Base-by-base conservation (phyloP, 2,329 filamentous ascomycete species). In the Aspergillus versicolor region DNA sequence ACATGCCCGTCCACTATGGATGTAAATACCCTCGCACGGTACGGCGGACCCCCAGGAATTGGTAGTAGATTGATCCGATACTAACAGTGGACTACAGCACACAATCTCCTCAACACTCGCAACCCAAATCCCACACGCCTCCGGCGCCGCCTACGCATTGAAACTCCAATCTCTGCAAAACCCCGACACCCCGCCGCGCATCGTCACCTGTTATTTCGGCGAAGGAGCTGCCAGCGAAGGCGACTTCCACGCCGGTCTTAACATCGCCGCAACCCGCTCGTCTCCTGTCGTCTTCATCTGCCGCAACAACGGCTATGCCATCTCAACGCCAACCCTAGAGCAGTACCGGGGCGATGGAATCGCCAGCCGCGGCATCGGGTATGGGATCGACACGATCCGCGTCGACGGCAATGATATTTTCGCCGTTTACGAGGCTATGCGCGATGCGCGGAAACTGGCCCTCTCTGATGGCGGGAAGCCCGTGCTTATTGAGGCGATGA, bases 1-100 rank as follows among this genome's bases (percentile, higher is more conserved):
- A 96, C 68, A 99, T 99, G 94, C 94, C 94, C 0, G 90, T 97
- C 13, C 94, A 99, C 75, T 99, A 97, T 69, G 92, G 92, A 46
- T 92, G 89, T 73, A 85, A 82, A 56, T 87, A 90, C 62, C 80
- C 95, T 56, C 91, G 96, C 65, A 92, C 96, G 68, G 89, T 92
- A 72, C 72, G 84, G 78, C 21, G 27, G 27, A 13, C 15, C 51
- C 8, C n/a, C 34, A 34, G 8, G 5, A 13, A 22, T 42, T 21
- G 6, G 19, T 9, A 48, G 4, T 17, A 13, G 3, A 19, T 7
- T 19, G 4, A 19, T 7, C n/a, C n/a, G 6, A 15, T 1, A 42
- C 51, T 57, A 41, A 62, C 9, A 40, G 24, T 9, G 8, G 87
- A 91, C 71, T 89, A 19, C 54, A 90, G 86, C 90, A 95, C 73